Percentiles rank a stretch among this genome's conserved stretches.
These are phyloP conservation scores for Davidsoniella virescens DNA, from an alignment of 2,329 filamentous ascomycete genomes.

Conservation along the genomic window DNA sequence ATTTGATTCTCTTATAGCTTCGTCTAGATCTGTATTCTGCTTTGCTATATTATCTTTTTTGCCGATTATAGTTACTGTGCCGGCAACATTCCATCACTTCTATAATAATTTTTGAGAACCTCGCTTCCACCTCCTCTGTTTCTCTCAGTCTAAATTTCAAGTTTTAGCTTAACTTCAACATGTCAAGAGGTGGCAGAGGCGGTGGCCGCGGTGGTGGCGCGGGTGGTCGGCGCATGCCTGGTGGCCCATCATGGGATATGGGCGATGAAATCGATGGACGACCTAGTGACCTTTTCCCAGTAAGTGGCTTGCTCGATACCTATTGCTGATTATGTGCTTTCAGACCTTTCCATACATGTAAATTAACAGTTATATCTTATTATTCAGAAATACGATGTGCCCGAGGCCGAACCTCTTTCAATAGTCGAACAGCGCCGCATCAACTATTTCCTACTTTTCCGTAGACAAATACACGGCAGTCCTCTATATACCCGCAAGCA, in stretches of 20 bases:
- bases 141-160: no score
- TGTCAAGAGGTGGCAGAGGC: slow-evolving; percentile 19
- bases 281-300: slow-evolving; percentile 44
- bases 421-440: slow-evolving; percentile 30
- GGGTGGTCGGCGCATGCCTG: slow-evolving; percentile 29
- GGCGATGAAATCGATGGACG: slow-evolving; percentile 39
- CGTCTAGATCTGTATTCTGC: no score
- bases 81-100: not conserved
- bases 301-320: slow-evolving; percentile 18
- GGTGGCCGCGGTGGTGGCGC: slow-evolving; percentile 34
- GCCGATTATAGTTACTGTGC: no score
- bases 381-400: slow-evolving; percentile 32
- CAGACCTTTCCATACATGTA: no score
- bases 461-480: slow-evolving; percentile 37
- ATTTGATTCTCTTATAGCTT: no score
- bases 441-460: slow-evolving; percentile 37
- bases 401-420: slow-evolving; percentile 28
- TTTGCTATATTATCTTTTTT: no score
- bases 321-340: not conserved
- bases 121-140: not conserved
- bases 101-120: not conserved
- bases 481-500: slow-evolving; percentile 41
- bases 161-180: not conserved
- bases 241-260: slow-evolving; percentile 34
- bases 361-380: not conserved